A percentile compares a stretch with the other conserved stretches of the same genome.
phyloP scores from a whole-genome alignment of 176 grass and related monocot species.

The Cymbopogon citratus region DNA sequence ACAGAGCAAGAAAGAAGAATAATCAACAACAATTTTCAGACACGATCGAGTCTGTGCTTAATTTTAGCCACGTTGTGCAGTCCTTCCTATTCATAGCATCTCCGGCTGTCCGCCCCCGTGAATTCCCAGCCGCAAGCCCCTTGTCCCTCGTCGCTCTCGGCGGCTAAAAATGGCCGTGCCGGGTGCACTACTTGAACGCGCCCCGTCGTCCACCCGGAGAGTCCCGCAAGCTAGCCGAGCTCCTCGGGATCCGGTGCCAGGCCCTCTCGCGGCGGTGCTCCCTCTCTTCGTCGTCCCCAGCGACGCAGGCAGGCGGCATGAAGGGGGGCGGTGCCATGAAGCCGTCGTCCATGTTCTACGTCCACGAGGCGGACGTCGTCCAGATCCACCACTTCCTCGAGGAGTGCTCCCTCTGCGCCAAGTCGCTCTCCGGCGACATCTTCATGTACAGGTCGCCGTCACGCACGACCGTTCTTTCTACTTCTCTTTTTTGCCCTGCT shows the following conservation, averaged over 20 bases:
- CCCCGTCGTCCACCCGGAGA: background rate
- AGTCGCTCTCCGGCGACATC: slow-evolving; percentile 59
- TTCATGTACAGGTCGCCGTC: slow-evolving; percentile 41
- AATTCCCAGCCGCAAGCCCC: slow-evolving; percentile 25
- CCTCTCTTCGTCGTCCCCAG: slow-evolving; percentile 17
- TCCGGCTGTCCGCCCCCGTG: background rate
- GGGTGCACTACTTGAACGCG: slow-evolving; percentile 30
- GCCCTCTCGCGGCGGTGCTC: slow-evolving; percentile 32
- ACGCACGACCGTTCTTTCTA: background rate
- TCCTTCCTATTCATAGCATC: background rate
- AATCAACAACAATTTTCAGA: background rate
- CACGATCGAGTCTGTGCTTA: background rate
- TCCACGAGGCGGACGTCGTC: slow-evolving; percentile 43
- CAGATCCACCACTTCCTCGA: slow-evolving; percentile 48
- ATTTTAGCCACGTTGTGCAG: background rate
- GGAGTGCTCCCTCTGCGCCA: slow-evolving; percentile 56
- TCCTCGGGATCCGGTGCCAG: slow-evolving; percentile 29
- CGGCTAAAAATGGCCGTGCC: slow-evolving; percentile 29
- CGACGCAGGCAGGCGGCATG: slow-evolving; percentile 30
- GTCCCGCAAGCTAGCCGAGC: slow-evolving; percentile 19
- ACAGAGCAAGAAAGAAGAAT: background rate
- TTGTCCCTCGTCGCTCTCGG: background rate
- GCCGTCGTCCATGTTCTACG: slow-evolving; percentile 51
- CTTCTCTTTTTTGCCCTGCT: too few relatives aligned
- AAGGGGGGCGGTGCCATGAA: slow-evolving; percentile 42